Conservation (phyloP, 148 eudicot species). For the Arctostaphylos glauca region DNA sequence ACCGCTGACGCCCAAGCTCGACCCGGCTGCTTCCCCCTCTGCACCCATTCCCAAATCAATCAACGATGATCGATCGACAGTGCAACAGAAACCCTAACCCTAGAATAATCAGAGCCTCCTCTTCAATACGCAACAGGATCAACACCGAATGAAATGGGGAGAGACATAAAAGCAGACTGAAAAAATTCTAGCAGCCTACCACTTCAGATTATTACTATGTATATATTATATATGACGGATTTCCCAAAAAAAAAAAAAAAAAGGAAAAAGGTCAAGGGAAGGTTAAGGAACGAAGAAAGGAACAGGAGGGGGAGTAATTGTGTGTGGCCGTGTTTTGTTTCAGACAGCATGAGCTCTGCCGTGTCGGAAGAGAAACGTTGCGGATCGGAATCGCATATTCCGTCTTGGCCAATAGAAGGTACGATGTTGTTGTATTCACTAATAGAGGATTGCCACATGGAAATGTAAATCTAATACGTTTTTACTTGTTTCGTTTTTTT, state of each 20-base stretch:
- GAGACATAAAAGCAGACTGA: not conserved
- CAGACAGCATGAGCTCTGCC: not conserved
- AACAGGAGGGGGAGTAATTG: not conserved
- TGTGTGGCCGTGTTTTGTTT: not conserved
- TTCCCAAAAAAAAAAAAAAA: not conserved
- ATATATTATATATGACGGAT: not conserved
- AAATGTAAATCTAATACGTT: not conserved
- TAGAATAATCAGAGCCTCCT: not conserved
- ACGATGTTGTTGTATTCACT: not conserved
- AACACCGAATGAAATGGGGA: not conserved
- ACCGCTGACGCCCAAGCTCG: constrained; percentile 14
- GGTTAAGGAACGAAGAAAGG: constrained; percentile 2
- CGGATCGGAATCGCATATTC: not conserved
- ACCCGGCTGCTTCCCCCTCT: constrained; percentile 45
- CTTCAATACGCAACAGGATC: not conserved
- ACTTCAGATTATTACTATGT: not conserved
- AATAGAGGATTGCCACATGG: not conserved
- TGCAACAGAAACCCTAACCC: constrained; percentile 40
- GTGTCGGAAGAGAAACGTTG: not conserved
- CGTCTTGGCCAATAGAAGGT: not conserved
- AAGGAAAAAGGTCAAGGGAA: not conserved
- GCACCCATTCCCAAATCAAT: constrained; percentile 41
- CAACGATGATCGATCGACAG: constrained; percentile 14
- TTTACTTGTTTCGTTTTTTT: no score
- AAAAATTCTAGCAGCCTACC: not conserved